A percentile compares a stretch with the other conserved stretches of the same genome.
Conservation (phyloP, 1,139 yeast genomes). For the Diutina sp. region DNA sequence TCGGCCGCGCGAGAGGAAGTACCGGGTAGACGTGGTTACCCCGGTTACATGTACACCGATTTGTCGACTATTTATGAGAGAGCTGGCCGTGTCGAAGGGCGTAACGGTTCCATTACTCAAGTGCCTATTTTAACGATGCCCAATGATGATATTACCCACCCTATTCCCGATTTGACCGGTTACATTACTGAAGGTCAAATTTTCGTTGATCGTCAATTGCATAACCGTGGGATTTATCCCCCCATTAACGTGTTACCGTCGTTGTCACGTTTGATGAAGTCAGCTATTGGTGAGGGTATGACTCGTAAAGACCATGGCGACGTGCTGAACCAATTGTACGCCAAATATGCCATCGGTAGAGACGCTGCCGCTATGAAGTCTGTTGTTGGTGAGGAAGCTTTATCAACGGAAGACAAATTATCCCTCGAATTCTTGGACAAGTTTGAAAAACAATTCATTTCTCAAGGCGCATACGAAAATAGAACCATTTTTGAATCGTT, state of each 20-base stretch:
- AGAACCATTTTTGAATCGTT: conserved; percentile 89
- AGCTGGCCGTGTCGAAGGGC: conserved; percentile 99
- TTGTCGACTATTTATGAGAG: conserved; percentile 97
- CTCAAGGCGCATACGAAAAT: conserved; percentile 94
- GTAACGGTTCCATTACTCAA: conserved; percentile 98
- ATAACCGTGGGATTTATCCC: conserved; percentile 95
- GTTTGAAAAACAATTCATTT: conserved; percentile 87
- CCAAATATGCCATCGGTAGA: conserved; percentile 98
- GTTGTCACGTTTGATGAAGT: conserved; percentile 94
- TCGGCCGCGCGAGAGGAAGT: conserved; percentile 99
- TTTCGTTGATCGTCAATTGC: conserved; percentile 89
- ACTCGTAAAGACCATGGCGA: conserved; percentile 99
- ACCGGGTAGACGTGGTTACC: conserved; percentile 99
- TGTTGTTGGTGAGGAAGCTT: conserved; percentile 99
- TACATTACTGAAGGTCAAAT: conserved; percentile 99
- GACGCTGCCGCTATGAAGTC: conserved; percentile 99
- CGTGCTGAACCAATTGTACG: conserved; percentile 96
- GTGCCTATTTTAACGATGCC: conserved; percentile 99
- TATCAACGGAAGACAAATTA: conserved; percentile 92
- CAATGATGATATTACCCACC: conserved; percentile 98
- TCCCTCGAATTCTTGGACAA: conserved; percentile 95
- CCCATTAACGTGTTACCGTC: conserved; percentile 98
- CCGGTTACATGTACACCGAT: conserved; percentile 99
- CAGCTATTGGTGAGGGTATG: conserved; percentile 99
- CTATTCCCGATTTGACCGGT: conserved; percentile 99